These are phyloP conservation scores for Coprinopsis marcescibilis DNA, from an alignment of 768 basidiomycete species.

Conservation along the genomic window DNA sequence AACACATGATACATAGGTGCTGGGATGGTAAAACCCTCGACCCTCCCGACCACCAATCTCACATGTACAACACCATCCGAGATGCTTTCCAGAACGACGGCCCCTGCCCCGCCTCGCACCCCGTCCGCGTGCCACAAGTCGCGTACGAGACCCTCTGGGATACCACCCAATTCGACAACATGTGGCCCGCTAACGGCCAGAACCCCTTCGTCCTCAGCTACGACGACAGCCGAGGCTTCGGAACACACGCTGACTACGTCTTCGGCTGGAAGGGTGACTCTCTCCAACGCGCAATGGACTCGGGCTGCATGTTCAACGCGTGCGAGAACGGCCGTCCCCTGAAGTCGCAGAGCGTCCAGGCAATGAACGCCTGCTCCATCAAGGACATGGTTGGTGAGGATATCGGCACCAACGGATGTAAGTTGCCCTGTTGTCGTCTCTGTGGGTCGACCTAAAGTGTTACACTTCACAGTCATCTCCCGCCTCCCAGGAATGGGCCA, in stretches of 20 bases:
- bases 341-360: constrained; percentile 27
- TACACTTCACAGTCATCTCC: too few species aligned
- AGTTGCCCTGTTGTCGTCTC: neutral
- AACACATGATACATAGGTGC: neutral
- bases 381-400: neutral
- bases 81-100: constrained; percentile 8
- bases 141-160: constrained; percentile 11
- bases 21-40: constrained; percentile 10
- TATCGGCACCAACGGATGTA: neutral
- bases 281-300: constrained; percentile 6
- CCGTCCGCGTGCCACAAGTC: constrained; percentile 9
- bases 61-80: constrained; percentile 9
- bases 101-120: constrained; percentile 7
- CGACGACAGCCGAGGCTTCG: constrained; percentile 1
- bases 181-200: constrained; percentile 2
- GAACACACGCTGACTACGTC: constrained; percentile 4
- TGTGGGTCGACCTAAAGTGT: too few species aligned
- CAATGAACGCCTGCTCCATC: constrained; percentile 30
- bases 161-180: constrained; percentile 8
- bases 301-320: constrained; percentile 4
- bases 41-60: constrained; percentile 9
- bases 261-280: constrained; percentile 6
- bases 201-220: constrained; percentile 8
- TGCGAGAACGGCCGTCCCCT: constrained; percentile 5
- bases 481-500: too few species aligned